Evolutionary conservation across 1,139 yeast species (phyloP), one percentile per base, ranked within the genome.

Genomic region (Hyphopichia khmerensis): DNA sequence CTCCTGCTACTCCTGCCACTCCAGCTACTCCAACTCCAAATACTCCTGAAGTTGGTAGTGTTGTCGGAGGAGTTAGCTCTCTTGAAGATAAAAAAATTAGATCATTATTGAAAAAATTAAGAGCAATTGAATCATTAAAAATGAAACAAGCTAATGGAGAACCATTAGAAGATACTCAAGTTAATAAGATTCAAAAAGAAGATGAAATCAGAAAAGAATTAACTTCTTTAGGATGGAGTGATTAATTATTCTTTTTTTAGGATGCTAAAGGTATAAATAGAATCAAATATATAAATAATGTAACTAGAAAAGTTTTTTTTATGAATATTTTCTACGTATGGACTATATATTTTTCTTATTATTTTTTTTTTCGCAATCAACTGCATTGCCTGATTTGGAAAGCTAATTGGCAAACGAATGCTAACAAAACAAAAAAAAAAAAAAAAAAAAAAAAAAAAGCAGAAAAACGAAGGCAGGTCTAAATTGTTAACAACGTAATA

Each of bases 31-130:
- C 55, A 15, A 49, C 55, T 10, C 39, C 55, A 17, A 52, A 53
- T 4, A 50, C 54, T 14, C 39, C 43, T 33, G 55, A 52, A 27
- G 45, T 42, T 33, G 59, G 60, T 17, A 47, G 65, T 40, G 81
- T 81, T 32, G 70, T 77, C 47, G 87, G 87, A 33, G 87, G 87
- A 41, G 80, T 79, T 36, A 72, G 76, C 40, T 77, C 87, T 10
- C 67, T 84, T 55, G 97, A 91, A 65, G 98, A 93, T 55, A 93
- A 91, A 75, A 90, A 90, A 67, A 84, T 89, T 51, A 80, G 99
- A 61, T 84, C 95, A 21, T 77, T 93, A 59, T 76, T 91, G 64
- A 93, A 93, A 72, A 95, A 95, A 67, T 77, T 93, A 51, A 80
- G 98, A 58, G 98, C 99, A 13, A 93, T 93, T 52, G 96, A 91